Evolutionary conservation across 768 basidiomycete genomes (phyloP).

Genomic region (Omphalotus guepiniiformis): DNA sequence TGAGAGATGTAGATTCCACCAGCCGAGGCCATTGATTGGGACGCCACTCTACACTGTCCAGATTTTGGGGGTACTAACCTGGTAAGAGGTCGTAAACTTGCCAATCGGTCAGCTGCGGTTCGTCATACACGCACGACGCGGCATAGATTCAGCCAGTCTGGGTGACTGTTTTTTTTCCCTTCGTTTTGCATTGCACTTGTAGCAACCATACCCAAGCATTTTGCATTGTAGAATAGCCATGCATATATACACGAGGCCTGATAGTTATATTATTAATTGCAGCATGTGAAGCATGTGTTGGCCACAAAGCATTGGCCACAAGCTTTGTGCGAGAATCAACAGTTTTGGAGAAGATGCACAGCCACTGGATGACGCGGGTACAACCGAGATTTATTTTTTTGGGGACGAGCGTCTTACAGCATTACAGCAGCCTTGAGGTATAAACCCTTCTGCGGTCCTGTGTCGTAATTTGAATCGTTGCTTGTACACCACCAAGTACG

Average conservation of each 20-base stretch:
- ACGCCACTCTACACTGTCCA: background rate
- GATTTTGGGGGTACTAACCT: background rate
- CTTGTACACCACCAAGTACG: background rate
- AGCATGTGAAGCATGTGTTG: no score
- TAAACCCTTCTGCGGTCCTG: background rate
- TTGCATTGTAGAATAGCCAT: no score
- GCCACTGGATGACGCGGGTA: background rate
- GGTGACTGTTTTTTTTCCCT: no score
- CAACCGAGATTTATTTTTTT: background rate
- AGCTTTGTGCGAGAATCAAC: no score
- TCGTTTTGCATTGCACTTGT: no score
- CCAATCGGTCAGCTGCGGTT: background rate
- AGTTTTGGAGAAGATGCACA: background rate
- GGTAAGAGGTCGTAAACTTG: background rate
- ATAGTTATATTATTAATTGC: no score
- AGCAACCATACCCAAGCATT: no score
- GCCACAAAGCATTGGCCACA: no score
- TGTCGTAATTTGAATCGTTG: background rate
- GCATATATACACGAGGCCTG: no score
- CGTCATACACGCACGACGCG: no score
- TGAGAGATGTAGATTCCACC: background rate
- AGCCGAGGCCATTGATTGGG: background rate
- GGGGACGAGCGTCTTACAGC: background rate
- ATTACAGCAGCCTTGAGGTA: background rate
- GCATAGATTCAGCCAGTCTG: no score